A percentile compares a stretch with the other conserved stretches of the same genome.
Evolutionary conservation across 2,329 filamentous ascomycete genomes (phyloP).

Genomic region (Verticillium klebahnii): DNA sequence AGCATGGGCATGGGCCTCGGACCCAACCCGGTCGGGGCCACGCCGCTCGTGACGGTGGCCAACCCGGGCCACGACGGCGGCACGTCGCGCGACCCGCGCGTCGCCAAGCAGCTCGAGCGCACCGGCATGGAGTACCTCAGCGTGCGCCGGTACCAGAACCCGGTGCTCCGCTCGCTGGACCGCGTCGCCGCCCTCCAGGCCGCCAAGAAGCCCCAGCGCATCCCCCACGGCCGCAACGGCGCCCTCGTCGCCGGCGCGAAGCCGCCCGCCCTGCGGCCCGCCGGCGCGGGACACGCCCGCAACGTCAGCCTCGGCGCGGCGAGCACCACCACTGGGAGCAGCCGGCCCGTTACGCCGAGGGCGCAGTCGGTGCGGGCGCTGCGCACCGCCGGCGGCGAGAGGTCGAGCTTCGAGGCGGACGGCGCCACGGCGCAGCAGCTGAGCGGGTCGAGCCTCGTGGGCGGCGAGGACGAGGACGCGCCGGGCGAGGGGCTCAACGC

Average conservation of each 20-base stretch:
- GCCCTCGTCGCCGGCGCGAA: conserved; percentile 19
- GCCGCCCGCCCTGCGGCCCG: not conserved
- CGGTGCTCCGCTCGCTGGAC: conserved; percentile 58
- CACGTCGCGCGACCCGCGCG: conserved; percentile 53
- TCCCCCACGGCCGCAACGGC: conserved; percentile 33
- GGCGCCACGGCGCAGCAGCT: conserved; percentile 25
- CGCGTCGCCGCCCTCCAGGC: conserved; percentile 30
- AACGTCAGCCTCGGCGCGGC: conserved; percentile 27
- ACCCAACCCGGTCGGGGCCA: conserved; percentile 35
- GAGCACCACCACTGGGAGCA: conserved; percentile 5
- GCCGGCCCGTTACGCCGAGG: conserved; percentile 23
- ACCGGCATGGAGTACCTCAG: conserved; percentile 72
- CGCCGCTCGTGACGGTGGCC: conserved; percentile 46
- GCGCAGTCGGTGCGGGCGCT: conserved; percentile 28
- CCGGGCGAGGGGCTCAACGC: conserved; percentile 39
- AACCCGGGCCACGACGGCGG: conserved; percentile 50
- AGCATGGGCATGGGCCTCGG: conserved; percentile 14
- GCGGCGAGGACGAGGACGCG: conserved; percentile 37
- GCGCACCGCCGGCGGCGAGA: conserved; percentile 23
- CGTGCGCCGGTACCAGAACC: conserved; percentile 67
- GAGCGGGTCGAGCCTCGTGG: conserved; percentile 45
- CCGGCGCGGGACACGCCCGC: conserved; percentile 27
- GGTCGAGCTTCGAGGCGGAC: conserved; percentile 42
- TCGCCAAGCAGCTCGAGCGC: conserved; percentile 61
- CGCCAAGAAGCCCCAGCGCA: conserved; percentile 43